phyloP scores from a whole-genome alignment of 495 filamentous ascomycete genomes.

The Chaetomium tenue region DNA sequence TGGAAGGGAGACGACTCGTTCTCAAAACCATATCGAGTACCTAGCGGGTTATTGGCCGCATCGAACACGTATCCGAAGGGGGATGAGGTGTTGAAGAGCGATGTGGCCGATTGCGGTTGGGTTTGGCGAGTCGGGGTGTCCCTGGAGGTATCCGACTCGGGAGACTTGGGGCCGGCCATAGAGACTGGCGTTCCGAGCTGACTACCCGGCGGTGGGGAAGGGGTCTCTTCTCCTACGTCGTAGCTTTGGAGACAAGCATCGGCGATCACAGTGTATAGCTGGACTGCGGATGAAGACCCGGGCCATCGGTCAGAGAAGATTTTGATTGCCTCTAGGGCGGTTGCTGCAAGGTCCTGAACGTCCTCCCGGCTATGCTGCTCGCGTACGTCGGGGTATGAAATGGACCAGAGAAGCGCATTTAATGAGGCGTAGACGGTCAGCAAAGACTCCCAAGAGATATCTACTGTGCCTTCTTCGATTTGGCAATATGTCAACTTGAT shows the following conservation, averaged over 20 bases:
- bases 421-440: slow-evolving; percentile 82
- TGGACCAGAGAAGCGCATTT: slow-evolving; percentile 82
- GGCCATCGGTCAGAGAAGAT: slow-evolving; percentile 83
- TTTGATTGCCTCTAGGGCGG: slow-evolving; percentile 70
- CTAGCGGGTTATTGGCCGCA: slow-evolving; percentile 42
- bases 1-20: slow-evolving; percentile 36
- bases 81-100: slow-evolving; percentile 42
- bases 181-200: slow-evolving; percentile 64
- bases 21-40: slow-evolving; percentile 32
- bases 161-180: slow-evolving; percentile 46
- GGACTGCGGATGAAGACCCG: slow-evolving; percentile 75
- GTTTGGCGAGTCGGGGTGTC: slow-evolving; percentile 23
- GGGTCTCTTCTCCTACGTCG: slow-evolving; percentile 54
- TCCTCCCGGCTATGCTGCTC: slow-evolving; percentile 64
- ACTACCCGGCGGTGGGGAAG: slow-evolving; percentile 52
- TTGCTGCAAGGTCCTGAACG: slow-evolving; percentile 65
- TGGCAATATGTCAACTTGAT: slow-evolving; percentile 74
- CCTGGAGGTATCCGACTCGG: slow-evolving; percentile 37
- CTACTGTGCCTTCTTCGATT: slow-evolving; percentile 68
- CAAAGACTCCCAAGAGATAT: slow-evolving; percentile 89
- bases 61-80: slow-evolving; percentile 55
- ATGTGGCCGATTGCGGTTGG: slow-evolving; percentile 20
- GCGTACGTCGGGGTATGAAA: slow-evolving; percentile 81
- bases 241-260: slow-evolving; percentile 81
- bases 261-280: slow-evolving; percentile 78